Percentiles rank a stretch among this genome's conserved stretches.
phyloP scores from a whole-genome alignment of 805 yeast species.

The Osmozyma mogii region DNA sequence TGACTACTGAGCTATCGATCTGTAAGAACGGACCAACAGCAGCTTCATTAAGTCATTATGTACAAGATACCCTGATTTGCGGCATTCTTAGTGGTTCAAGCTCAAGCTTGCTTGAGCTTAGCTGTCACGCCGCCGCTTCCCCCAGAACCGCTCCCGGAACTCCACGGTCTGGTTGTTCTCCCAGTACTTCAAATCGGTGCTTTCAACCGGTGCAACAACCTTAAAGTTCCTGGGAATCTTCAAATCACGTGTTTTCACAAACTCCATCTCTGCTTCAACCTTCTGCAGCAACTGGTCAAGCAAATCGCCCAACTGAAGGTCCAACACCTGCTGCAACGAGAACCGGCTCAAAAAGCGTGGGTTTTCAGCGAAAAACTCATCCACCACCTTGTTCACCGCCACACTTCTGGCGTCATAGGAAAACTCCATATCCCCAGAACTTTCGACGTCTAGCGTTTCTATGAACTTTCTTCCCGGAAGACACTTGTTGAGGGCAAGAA shows the following conservation, averaged over 20 bases:
- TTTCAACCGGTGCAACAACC: slow-evolving; percentile 19
- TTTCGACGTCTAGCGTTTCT: slow-evolving; percentile 39
- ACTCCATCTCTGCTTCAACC: slow-evolving; percentile 12
- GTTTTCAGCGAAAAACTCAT: slow-evolving; percentile 15
- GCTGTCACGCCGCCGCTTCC: too few relatives aligned
- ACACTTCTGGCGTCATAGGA: slow-evolving; percentile 25
- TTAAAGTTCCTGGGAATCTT: slow-evolving; percentile 18
- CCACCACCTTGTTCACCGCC: slow-evolving; percentile 29
- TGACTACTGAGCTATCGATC: too few relatives aligned
- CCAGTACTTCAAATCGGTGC: slow-evolving; percentile 22
- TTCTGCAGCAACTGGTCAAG: slow-evolving; percentile 13
- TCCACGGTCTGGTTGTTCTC: slow-evolving; percentile 28
- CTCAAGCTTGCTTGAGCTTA: too few relatives aligned
- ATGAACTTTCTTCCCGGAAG: slow-evolving; percentile 55
- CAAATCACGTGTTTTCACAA: slow-evolving; percentile 7
- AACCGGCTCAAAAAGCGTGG: too few relatives aligned
- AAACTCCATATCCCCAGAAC: slow-evolving; percentile 7
- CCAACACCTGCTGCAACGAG: slow-evolving; percentile 3
- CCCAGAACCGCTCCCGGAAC: slow-evolving; percentile 24
- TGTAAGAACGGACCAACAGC: too few relatives aligned
- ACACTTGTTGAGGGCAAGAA: slow-evolving; percentile 82
- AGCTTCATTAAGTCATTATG: too few relatives aligned
- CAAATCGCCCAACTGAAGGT: slow-evolving; percentile 4
- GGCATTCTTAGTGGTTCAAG: too few relatives aligned
- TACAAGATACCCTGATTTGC: too few relatives aligned